Conservation (phyloP, 1,139 yeast genomes). For the Taphrina communis region DNA sequence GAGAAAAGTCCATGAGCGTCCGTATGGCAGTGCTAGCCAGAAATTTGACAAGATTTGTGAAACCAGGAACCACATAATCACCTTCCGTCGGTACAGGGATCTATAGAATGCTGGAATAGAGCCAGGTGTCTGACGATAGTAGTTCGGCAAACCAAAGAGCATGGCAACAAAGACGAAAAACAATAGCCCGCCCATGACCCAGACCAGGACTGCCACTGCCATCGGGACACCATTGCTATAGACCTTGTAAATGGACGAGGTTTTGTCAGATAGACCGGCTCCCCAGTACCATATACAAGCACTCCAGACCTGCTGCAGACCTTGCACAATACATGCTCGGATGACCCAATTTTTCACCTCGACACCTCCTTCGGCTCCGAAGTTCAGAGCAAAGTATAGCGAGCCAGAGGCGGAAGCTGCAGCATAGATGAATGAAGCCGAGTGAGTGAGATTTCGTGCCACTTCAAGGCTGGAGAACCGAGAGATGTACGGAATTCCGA, state of each 20-base stretch:
- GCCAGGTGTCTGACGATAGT: slow-evolving; percentile 41
- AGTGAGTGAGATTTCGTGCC: slow-evolving; percentile 25
- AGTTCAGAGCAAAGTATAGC: slow-evolving; percentile 40
- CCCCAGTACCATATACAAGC: slow-evolving; percentile 43
- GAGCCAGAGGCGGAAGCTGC: slow-evolving; percentile 42
- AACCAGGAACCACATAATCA: slow-evolving; percentile 42
- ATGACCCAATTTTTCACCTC: slow-evolving; percentile 39
- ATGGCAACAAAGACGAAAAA: slow-evolving; percentile 23
- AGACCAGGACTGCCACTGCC: slow-evolving; percentile 24
- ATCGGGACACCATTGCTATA: slow-evolving; percentile 30
- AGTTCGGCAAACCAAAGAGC: slow-evolving; percentile 40
- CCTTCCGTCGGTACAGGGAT: slow-evolving; percentile 34
- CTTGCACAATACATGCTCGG: slow-evolving; percentile 42
- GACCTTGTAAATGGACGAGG: slow-evolving; percentile 13
- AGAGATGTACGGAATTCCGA: slow-evolving; percentile 35
- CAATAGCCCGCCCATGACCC: slow-evolving; percentile 30
- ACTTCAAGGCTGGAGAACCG: neutral
- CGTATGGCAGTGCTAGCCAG: slow-evolving; percentile 41
- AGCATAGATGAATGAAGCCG: slow-evolving; percentile 36
- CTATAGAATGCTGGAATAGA: slow-evolving; percentile 41
- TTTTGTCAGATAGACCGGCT: slow-evolving; percentile 17
- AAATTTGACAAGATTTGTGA: slow-evolving; percentile 37
- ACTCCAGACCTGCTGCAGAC: slow-evolving; percentile 42
- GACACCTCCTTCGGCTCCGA: slow-evolving; percentile 42
- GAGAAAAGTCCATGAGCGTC: slow-evolving; percentile 39